Percentiles rank a stretch among this genome's conserved stretches.
Conservation (phyloP, 192 early-diverging fungal species). For the Dispira simplex region DNA sequence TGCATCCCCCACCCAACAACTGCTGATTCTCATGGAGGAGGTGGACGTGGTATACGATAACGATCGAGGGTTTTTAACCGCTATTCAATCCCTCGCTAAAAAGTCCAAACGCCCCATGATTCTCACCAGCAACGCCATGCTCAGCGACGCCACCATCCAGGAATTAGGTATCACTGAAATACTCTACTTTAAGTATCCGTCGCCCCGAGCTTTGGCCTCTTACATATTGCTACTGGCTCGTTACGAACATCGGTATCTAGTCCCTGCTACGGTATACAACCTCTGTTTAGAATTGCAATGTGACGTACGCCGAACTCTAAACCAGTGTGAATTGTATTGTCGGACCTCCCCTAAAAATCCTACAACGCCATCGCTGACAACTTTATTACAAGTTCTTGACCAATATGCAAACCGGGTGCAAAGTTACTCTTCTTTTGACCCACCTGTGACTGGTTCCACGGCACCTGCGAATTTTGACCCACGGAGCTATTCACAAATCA, state of each 20-base stretch:
- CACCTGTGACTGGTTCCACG: neutral
- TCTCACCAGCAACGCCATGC: slow-evolving; percentile 49
- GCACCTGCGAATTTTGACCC: neutral
- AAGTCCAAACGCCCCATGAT: slow-evolving; percentile 66
- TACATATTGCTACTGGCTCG: neutral
- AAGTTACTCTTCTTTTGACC: neutral
- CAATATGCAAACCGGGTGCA: neutral
- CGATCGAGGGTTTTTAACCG: slow-evolving; percentile 65
- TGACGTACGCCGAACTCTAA: neutral
- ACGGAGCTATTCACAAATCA: neutral
- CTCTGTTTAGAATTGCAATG: neutral
- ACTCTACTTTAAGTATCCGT: neutral
- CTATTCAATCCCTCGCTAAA: slow-evolving; percentile 45
- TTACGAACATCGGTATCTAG: neutral
- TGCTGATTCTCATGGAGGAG: slow-evolving; percentile 71
- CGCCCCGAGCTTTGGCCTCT: neutral
- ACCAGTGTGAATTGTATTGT: neutral
- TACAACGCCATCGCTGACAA: neutral
- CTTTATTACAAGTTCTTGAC: too few relatives aligned
- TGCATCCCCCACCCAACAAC: slow-evolving; percentile 21
- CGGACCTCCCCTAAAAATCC: neutral
- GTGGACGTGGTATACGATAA: slow-evolving; percentile 68
- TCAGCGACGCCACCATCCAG: neutral
- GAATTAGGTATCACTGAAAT: neutral
- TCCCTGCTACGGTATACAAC: neutral